Conservation (phyloP, 2,329 filamentous ascomycete species). For the Fusarium sp. region DNA sequence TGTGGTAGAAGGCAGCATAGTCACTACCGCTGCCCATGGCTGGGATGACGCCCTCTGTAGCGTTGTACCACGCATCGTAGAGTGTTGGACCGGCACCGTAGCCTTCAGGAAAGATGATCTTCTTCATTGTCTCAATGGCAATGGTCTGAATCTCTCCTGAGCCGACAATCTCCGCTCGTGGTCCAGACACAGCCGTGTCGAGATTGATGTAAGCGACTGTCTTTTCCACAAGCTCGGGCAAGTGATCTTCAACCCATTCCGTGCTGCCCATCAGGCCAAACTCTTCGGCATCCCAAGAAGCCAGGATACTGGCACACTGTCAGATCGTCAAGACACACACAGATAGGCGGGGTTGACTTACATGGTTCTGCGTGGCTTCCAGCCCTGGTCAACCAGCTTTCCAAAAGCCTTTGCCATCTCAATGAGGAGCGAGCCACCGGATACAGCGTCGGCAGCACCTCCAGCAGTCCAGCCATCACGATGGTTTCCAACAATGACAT, state of each 20-base stretch:
- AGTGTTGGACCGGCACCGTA: constrained; percentile 26
- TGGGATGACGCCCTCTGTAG: constrained; percentile 29
- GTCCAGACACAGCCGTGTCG: constrained; percentile 58
- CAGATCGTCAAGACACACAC: neutral
- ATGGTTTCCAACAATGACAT: constrained; percentile 61
- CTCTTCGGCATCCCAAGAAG: constrained; percentile 30
- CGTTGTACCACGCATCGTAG: constrained; percentile 34
- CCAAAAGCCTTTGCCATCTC: constrained; percentile 61
- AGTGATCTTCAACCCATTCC: constrained; percentile 28
- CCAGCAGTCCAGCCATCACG: constrained; percentile 64
- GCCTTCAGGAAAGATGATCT: constrained; percentile 29
- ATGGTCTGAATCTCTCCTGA: constrained; percentile 36
- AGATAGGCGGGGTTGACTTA: neutral
- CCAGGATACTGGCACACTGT: constrained; percentile 3
- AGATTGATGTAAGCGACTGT: constrained; percentile 57
- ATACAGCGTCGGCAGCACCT: constrained; percentile 62
- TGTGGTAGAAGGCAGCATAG: constrained; percentile 32
- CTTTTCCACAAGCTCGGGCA: constrained; percentile 21
- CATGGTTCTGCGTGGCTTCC: constrained; percentile 62
- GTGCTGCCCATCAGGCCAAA: constrained; percentile 32
- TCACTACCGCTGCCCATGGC: constrained; percentile 28
- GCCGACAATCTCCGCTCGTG: constrained; percentile 48
- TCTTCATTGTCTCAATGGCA: constrained; percentile 38
- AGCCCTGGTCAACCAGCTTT: constrained; percentile 56
- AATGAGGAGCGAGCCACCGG: constrained; percentile 58